phyloP scores from a whole-genome alignment of 2,329 filamentous ascomycete species.

The Ceratocystis ficicola region DNA sequence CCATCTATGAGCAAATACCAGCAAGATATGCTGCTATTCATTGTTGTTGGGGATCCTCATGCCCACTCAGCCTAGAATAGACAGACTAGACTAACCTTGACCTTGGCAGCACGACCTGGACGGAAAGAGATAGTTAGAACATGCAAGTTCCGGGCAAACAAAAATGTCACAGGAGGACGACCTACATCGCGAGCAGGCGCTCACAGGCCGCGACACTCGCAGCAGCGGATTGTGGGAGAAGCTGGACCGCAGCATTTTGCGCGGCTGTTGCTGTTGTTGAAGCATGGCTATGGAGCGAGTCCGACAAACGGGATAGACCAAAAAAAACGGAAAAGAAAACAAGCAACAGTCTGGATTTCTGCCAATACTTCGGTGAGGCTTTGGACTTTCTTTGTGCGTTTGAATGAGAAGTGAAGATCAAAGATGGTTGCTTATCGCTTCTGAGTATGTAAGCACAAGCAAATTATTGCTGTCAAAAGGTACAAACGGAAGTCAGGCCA shows the following conservation, averaged over 20 bases:
- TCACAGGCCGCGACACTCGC: slow-evolving; percentile 65
- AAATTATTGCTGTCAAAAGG: background rate
- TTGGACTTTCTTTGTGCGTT: background rate
- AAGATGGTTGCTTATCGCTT: background rate
- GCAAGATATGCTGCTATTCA: background rate
- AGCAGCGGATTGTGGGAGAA: slow-evolving; percentile 48
- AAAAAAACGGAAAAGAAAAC: slow-evolving; percentile 5
- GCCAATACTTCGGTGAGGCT: background rate
- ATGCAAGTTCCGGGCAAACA: background rate
- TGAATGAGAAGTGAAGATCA: background rate
- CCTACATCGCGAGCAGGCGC: slow-evolving; percentile 65
- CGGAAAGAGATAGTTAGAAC: background rate
- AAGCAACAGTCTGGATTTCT: background rate
- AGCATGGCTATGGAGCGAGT: slow-evolving; percentile 28
- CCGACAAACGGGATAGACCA: background rate
- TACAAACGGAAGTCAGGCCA: background rate
- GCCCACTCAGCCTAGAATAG: background rate
- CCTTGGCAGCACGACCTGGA: slow-evolving; percentile 73
- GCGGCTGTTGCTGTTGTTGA: slow-evolving; percentile 12
- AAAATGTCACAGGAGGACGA: background rate
- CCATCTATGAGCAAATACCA: slow-evolving; percentile 10
- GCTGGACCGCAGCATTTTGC: slow-evolving; percentile 33
- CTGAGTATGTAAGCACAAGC: background rate
- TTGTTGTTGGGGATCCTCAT: background rate
- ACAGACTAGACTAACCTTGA: slow-evolving; percentile 53